phyloP scores from a whole-genome alignment of 2,329 filamentous ascomycete species.

The Hypoxylon sp. region DNA sequence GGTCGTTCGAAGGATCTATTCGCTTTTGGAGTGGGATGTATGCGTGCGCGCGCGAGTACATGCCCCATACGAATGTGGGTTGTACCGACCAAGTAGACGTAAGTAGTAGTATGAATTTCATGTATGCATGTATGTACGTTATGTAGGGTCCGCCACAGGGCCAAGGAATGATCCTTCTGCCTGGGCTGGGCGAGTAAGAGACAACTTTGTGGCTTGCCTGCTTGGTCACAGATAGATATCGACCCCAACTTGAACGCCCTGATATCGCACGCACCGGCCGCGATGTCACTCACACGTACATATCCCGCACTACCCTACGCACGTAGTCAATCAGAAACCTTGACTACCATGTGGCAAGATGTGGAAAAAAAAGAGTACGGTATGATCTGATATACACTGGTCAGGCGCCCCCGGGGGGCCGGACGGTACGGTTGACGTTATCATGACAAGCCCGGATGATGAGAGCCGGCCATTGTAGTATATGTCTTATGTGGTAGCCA shows the following conservation, averaged over 20 bases:
- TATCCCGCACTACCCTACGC: slow-evolving; percentile 20
- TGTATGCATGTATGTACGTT: slow-evolving; percentile 1
- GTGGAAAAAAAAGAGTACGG: slow-evolving; percentile 1
- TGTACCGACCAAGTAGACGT: slow-evolving; percentile 31
- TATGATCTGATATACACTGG: slow-evolving; percentile 32
- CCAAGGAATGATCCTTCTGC: slow-evolving; percentile 35
- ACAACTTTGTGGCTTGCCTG: slow-evolving; percentile 26
- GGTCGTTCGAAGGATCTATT: slow-evolving; percentile 37
- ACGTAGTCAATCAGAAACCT: slow-evolving; percentile 26
- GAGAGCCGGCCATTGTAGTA: slow-evolving; percentile 11
- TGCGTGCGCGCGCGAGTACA: slow-evolving; percentile 16
- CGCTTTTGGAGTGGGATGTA: slow-evolving; percentile 15
- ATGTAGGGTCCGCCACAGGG: slow-evolving; percentile 9
- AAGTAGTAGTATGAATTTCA: background rate
- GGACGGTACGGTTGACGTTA: slow-evolving; percentile 13
- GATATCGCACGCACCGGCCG: slow-evolving; percentile 17
- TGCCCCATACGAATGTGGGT: slow-evolving; percentile 15
- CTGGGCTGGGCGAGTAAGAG: slow-evolving; percentile 11
- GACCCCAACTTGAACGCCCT: slow-evolving; percentile 18
- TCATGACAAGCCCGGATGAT: slow-evolving; percentile 18
- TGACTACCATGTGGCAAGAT: slow-evolving; percentile 40
- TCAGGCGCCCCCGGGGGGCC: slow-evolving; percentile 11
- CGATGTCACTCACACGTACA: slow-evolving; percentile 33
- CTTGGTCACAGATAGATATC: slow-evolving; percentile 25
- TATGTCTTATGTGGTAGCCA: slow-evolving; percentile 20